Evolutionary conservation across 106 monocot genomes (phyloP).

Genomic region (Dendrobium huoshanense): DNA sequence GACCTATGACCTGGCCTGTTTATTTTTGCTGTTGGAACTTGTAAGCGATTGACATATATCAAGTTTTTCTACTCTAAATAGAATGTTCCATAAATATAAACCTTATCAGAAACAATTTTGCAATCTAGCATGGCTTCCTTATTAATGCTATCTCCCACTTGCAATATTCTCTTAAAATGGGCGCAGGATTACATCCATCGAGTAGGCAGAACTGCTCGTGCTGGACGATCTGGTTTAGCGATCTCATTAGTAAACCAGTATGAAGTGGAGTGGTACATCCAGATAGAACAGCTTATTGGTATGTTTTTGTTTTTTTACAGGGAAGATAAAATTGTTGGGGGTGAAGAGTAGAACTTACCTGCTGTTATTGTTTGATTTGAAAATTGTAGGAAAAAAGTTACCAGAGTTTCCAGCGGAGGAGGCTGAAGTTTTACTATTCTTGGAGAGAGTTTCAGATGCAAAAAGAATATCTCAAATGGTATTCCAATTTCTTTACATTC

Average conservation of each 20-base stretch:
- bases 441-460: constrained; percentile 48
- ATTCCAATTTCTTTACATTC: not conserved
- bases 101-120: too few species aligned
- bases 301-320: not conserved
- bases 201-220: constrained; percentile 84
- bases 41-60: too few species aligned
- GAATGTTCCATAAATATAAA: too few species aligned
- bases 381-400: constrained; percentile 41
- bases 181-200: constrained; percentile 81
- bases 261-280: constrained; percentile 68
- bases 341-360: too few species aligned
- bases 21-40: too few species aligned
- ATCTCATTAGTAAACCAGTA: constrained; percentile 86
- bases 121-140: too few species aligned
- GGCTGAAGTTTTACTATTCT: constrained; percentile 36
- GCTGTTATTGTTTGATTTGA: not conserved
- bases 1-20: too few species aligned
- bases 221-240: constrained; percentile 73
- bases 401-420: constrained; percentile 28
- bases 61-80: too few species aligned
- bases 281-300: constrained; percentile 78
- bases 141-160: too few species aligned
- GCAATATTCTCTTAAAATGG: not conserved
- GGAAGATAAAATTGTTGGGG: not conserved
- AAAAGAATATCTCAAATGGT: constrained; percentile 53